A percentile compares a stretch with the other conserved stretches of the same genome.
phyloP scores from a whole-genome alignment of 1,284 basidiomycete species.

The Amylostereum chailletii region DNA sequence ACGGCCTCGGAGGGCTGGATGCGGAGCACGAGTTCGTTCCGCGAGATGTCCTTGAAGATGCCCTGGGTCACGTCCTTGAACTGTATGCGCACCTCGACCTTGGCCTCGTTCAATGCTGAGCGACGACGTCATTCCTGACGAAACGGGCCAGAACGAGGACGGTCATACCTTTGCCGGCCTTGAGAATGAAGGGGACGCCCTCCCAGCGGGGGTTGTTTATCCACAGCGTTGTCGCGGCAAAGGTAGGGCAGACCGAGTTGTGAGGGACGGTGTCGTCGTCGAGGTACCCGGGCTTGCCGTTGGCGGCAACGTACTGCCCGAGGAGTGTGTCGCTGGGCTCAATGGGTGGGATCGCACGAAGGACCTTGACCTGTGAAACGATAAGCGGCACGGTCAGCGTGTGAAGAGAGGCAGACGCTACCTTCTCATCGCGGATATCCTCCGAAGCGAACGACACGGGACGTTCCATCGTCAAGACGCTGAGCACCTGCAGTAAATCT shows the following conservation, averaged over 20 bases:
- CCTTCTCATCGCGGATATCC: conserved; percentile 97
- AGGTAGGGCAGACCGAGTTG: conserved; percentile 88
- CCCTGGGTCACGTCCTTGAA: conserved; percentile 94
- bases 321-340: conserved; percentile 72
- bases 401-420: conserved; percentile 20
- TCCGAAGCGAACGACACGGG: conserved; percentile 95
- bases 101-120: conserved; percentile 88
- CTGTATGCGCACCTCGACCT: conserved; percentile 94
- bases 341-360: conserved; percentile 83
- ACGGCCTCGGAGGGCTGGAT: conserved; percentile 93
- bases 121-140: conserved; percentile 2
- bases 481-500: conserved; percentile 92
- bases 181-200: conserved; percentile 94
- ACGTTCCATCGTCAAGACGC: conserved; percentile 90
- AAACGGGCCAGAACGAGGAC: background rate
- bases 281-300: conserved; percentile 93
- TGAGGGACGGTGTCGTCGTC: conserved; percentile 92
- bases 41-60: conserved; percentile 90
- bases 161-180: conserved; percentile 83
- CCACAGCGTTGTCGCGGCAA: conserved; percentile 80
- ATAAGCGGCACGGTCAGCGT: conserved; percentile 9
- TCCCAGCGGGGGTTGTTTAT: conserved; percentile 96
- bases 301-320: conserved; percentile 84
- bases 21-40: conserved; percentile 92
- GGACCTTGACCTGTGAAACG: conserved; percentile 78